These are phyloP conservation scores for Phaseolus lunatus DNA, from an alignment of 306 rosid genomes.

Conservation along the genomic window DNA sequence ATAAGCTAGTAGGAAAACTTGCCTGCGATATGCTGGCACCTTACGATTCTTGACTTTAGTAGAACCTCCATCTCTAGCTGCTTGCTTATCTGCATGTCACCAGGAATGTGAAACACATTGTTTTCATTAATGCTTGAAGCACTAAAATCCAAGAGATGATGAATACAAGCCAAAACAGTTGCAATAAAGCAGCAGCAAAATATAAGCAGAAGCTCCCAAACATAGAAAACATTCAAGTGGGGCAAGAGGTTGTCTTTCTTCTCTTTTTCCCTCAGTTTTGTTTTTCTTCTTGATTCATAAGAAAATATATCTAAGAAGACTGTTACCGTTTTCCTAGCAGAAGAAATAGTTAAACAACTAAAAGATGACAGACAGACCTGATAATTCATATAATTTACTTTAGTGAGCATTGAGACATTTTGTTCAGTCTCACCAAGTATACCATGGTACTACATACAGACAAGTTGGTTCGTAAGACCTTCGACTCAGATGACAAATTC, in stretches of 20 bases:
- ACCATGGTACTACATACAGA: not conserved
- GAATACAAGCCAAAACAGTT: constrained; percentile 32
- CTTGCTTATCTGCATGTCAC: constrained; percentile 57
- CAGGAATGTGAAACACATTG: not conserved
- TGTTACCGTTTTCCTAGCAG: constrained; percentile 11
- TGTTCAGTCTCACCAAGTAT: not conserved
- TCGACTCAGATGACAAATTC: constrained; percentile 4
- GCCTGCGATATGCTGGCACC: constrained; percentile 77
- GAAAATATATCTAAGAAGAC: constrained; percentile 24
- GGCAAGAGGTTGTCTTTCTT: constrained; percentile 19
- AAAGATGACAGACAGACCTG: not conserved
- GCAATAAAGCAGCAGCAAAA: constrained; percentile 1
- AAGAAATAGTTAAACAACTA: constrained; percentile 30
- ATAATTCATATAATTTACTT: constrained; percentile 19
- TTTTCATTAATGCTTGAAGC: not conserved
- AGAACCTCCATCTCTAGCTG: constrained; percentile 46
- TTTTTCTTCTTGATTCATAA: constrained; percentile 9
- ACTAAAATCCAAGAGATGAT: constrained; percentile 8
- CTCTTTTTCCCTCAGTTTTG: not conserved
- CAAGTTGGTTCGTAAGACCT: constrained; percentile 11
- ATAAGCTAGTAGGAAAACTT: constrained; percentile 36
- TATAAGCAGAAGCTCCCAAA: constrained; percentile 28
- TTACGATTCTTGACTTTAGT: constrained; percentile 62
- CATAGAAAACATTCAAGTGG: constrained; percentile 35
- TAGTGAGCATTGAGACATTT: constrained; percentile 17